A percentile compares a stretch with the other conserved stretches of the same genome.
phyloP scores from a whole-genome alignment of 2,329 filamentous ascomycete species.

The Xylaria sp. region DNA sequence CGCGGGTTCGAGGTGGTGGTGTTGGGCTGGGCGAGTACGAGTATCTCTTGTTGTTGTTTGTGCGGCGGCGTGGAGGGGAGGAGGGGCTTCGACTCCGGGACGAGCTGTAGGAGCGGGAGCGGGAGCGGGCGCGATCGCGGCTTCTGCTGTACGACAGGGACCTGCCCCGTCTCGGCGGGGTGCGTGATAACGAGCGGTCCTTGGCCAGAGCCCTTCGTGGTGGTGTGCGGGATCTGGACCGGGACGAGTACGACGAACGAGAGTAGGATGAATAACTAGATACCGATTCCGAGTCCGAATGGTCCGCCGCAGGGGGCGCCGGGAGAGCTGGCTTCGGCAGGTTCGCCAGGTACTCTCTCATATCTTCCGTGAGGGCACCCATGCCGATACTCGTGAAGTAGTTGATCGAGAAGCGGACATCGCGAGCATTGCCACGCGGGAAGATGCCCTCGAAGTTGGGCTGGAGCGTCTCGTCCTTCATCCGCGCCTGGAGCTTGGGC shows the following conservation, averaged over 20 bases:
- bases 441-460: conserved; percentile 84
- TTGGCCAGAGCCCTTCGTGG: conserved; percentile 41
- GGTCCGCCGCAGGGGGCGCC: conserved; percentile 60
- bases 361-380: conserved; percentile 90
- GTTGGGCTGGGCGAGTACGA: conserved; percentile 31
- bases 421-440: conserved; percentile 83
- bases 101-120: conserved; percentile 33
- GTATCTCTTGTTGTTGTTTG: conserved; percentile 25
- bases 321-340: conserved; percentile 82
- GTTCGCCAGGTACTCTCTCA: conserved; percentile 88
- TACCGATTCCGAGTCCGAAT: conserved; percentile 71
- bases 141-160: conserved; percentile 39
- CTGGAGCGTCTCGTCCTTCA: conserved; percentile 77
- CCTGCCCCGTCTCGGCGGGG: conserved; percentile 36
- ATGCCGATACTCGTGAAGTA: conserved; percentile 99
- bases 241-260: conserved; percentile 60
- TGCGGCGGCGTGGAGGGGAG: conserved; percentile 32
- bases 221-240: conserved; percentile 50
- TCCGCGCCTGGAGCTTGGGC: conserved; percentile 72
- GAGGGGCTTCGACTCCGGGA: conserved; percentile 37
- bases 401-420: conserved; percentile 97
- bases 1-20: conserved; percentile 20
- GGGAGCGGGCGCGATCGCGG: conserved; percentile 35
- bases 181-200: conserved; percentile 41
- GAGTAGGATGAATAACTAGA: conserved; percentile 80